A percentile compares a stretch with the other conserved stretches of the same genome.
phyloP scores from a whole-genome alignment of 768 basidiomycete species.

The Glaciozyma martinii region DNA sequence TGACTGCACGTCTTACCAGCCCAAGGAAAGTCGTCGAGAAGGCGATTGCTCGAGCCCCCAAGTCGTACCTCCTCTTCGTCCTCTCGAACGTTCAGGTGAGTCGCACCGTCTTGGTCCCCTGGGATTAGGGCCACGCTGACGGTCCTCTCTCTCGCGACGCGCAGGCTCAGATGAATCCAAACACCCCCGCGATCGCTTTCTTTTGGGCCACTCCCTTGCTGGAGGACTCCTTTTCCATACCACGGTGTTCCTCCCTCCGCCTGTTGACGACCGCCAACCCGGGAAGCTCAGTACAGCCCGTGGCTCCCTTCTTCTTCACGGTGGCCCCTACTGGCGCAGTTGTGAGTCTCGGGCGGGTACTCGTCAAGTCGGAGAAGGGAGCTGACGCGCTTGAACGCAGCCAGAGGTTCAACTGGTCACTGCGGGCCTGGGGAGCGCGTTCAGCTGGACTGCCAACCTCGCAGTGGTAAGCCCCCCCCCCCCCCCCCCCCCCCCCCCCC shows the following conservation, averaged over 20 bases:
- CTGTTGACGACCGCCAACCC: conserved; percentile 1
- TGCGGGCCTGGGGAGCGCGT: not conserved
- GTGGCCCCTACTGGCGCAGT: not conserved
- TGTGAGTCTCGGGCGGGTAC: conserved; percentile 1
- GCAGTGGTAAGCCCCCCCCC: not conserved
- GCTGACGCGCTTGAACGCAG: not conserved
- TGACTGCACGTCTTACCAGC: too few species aligned
- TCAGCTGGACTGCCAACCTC: not conserved
- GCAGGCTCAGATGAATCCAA: not conserved
- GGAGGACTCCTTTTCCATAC: conserved; percentile 5
- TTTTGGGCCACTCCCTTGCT: conserved; percentile 8
- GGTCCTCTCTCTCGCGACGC: not conserved
- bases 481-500: not conserved
- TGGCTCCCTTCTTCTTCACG: conserved; percentile 9
- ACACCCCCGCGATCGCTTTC: conserved; percentile 12
- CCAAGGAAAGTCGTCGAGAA: too few species aligned
- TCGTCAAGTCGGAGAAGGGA: not conserved
- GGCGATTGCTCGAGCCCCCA: too few species aligned
- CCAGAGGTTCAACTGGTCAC: not conserved
- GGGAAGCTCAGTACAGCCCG: not conserved
- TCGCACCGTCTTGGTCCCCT: not conserved
- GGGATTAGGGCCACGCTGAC: not conserved
- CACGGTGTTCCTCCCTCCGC: conserved; percentile 3
- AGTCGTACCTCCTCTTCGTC: too few species aligned
- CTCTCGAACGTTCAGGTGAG: too few species aligned